These are phyloP conservation scores for Teratosphaeria gauchensis DNA, from an alignment of 2,329 filamentous ascomycete genomes.

Conservation along the genomic window DNA sequence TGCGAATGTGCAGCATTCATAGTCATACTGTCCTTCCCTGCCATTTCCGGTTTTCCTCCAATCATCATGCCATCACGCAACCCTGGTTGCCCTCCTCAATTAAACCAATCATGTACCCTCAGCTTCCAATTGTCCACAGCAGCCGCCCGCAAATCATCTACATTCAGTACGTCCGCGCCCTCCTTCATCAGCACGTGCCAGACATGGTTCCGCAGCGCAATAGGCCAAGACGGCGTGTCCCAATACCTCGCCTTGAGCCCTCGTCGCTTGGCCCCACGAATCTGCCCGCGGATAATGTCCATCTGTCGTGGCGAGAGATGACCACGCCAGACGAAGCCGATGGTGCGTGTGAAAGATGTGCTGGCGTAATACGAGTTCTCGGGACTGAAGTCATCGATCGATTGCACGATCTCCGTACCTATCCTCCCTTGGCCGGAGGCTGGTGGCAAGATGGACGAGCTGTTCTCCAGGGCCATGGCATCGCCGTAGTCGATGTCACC, in stretches of 20 bases:
- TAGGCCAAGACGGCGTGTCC: conserved; percentile 47
- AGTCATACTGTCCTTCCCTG: not conserved
- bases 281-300: conserved; percentile 40
- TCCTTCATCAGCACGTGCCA: conserved; percentile 46
- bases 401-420: conserved; percentile 16
- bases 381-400: conserved; percentile 37
- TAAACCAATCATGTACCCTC: conserved; percentile 9
- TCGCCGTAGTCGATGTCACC: conserved; percentile 8
- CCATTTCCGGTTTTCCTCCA: not conserved
- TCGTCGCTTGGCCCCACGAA: conserved; percentile 40
- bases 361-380: conserved; percentile 60
- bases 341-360: conserved; percentile 43
- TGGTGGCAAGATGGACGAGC: not conserved
- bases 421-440: conserved; percentile 37
- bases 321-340: conserved; percentile 41
- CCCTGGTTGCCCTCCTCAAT: not conserved
- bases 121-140: conserved; percentile 38
- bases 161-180: conserved; percentile 48
- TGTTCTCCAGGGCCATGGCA: conserved; percentile 6
- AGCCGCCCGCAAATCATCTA: conserved; percentile 46
- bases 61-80: not conserved
- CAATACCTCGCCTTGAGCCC: conserved; percentile 50
- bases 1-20: not conserved
- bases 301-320: conserved; percentile 39
- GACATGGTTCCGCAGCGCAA: conserved; percentile 42